Conservation (phyloP, 805 yeast species). For the Starmera caribaea region DNA sequence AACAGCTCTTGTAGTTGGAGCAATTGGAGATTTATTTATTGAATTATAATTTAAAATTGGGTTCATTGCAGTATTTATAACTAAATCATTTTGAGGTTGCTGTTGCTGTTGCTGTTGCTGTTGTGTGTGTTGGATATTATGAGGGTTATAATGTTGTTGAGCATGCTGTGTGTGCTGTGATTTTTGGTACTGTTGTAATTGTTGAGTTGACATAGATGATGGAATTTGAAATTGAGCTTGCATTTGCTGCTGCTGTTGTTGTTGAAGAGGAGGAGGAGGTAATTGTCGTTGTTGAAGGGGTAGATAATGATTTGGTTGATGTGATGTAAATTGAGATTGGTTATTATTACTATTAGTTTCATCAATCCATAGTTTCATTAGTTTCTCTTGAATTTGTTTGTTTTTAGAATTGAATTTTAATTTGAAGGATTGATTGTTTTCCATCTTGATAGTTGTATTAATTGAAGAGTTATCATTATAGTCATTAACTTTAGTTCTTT, state of each 20-base stretch:
- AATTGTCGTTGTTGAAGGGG: no score
- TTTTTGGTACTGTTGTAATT: no score
- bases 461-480: not conserved
- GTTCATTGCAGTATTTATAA: no score
- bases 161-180: no score
- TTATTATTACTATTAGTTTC: no score
- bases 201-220: no score
- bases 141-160: no score
- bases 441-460: not conserved
- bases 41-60: no score
- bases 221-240: not conserved
- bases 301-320: constrained; percentile 1
- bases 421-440: not conserved
- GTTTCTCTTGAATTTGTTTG: constrained; percentile 11
- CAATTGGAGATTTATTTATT: constrained; percentile 8
- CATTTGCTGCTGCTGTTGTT: constrained; percentile 2
- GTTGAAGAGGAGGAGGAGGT: no score
- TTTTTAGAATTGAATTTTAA: constrained; percentile 1
- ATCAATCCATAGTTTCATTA: constrained; percentile 15
- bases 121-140: no score
- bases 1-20: constrained; percentile 33
- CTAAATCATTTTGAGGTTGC: not conserved
- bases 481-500: constrained; percentile 27
- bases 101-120: constrained; percentile 8
- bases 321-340: constrained; percentile 2